phyloP scores from a whole-genome alignment of 2,329 filamentous ascomycete species.

The Colletotrichum limetticola region DNA sequence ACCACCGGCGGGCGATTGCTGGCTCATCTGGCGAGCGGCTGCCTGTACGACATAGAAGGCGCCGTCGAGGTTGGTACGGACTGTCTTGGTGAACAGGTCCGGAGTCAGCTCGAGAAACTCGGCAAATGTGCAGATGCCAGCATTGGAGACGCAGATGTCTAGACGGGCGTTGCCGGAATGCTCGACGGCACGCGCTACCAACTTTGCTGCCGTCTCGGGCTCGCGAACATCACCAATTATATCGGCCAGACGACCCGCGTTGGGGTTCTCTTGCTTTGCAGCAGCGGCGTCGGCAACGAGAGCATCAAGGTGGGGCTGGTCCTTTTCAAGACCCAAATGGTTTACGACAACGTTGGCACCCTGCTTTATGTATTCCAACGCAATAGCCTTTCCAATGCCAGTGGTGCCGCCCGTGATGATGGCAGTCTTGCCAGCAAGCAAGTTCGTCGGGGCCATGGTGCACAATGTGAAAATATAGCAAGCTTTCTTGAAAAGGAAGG shows the following conservation, averaged over 20 bases:
- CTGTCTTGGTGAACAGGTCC: constrained; percentile 76
- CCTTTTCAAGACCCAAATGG: constrained; percentile 72
- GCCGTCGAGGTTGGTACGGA: constrained; percentile 85
- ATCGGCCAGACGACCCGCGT: constrained; percentile 69
- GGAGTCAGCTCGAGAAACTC: constrained; percentile 82
- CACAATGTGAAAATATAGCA: too few species aligned
- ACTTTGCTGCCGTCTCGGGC: constrained; percentile 73
- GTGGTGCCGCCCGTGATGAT: constrained; percentile 90
- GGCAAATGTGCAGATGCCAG: constrained; percentile 87
- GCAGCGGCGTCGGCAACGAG: constrained; percentile 62
- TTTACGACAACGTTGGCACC: constrained; percentile 85
- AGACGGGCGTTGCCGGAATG: constrained; percentile 66
- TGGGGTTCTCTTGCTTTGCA: constrained; percentile 55
- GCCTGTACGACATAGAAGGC: constrained; percentile 92
- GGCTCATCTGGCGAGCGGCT: constrained; percentile 83
- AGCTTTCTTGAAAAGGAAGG: not conserved
- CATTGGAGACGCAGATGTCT: constrained; percentile 88
- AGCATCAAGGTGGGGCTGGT: constrained; percentile 62
- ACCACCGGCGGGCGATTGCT: constrained; percentile 73
- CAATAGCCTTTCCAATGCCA: constrained; percentile 88
- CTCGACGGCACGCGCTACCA: constrained; percentile 75
- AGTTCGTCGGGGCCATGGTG: constrained; percentile 57
- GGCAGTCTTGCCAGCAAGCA: constrained; percentile 80
- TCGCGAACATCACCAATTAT: constrained; percentile 82
- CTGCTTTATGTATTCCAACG: constrained; percentile 80